Evolutionary conservation across 768 basidiomycete species (phyloP), one percentile per base, ranked within the genome.

Genomic region (Calocybe cyanea): DNA sequence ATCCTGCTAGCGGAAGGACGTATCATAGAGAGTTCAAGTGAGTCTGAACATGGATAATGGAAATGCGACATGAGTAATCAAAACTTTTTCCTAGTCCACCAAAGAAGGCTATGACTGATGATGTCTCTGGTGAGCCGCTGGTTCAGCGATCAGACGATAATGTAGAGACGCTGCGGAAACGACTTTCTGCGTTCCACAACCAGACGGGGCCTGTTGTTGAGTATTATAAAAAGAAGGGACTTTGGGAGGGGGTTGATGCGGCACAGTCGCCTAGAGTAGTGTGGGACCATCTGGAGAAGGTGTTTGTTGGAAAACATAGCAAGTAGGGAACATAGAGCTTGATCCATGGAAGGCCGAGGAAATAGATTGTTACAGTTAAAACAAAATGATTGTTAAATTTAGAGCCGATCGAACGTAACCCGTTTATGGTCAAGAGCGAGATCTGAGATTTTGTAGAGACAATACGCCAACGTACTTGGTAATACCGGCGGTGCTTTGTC

Each of bases 111-210:
- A 87, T 91, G 76, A 76, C 76, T 15, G 96, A 99, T 68, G 96
- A 99, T 65, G 73, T 88, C 28, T 89, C 93, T 3, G 96, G 96
- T 47, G 95, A 99, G 68, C 90, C 92, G 30, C 81, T 99, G 54
- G 85, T 95, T 59, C 95, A 97, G 66, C 87, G 96, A 52, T 92
- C 93, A 7, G 96, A 99, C 65, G 96, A 99, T 71, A 99, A 97
- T 54, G 90, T 92, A 50, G 92, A 96, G 65, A 91, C 94, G 10
- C 77, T 99, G 43, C 79, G 83, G 56, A 96, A 93, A 69, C 87
- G 96, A 33, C 76, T 99, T 46, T 56, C 65, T 2, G 81, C 89
- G n/a, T 98, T 85, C 76, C 96, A 99, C 73, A 65, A 76, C 25
- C 93, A 96, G 69, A 99, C 96, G 11, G 89, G 87, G 2, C 95